These are phyloP conservation scores for Sordaria brevicollis DNA, from an alignment of 495 filamentous ascomycete genomes.

Conservation along the genomic window DNA sequence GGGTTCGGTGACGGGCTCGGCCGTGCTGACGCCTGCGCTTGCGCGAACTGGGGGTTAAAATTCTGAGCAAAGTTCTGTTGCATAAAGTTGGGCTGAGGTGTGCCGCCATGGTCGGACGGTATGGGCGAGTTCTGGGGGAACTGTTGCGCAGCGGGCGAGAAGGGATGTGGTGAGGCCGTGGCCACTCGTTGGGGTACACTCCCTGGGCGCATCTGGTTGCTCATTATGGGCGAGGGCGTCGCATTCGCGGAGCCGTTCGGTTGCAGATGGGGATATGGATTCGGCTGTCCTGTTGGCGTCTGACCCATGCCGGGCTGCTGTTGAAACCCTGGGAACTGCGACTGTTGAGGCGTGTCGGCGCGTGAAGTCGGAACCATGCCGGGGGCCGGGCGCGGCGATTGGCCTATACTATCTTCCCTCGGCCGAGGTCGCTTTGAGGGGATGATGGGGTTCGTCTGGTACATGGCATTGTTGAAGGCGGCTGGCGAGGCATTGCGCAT, in stretches of 20 bases:
- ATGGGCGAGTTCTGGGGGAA: constrained; percentile 73
- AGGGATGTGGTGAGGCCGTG: constrained; percentile 85
- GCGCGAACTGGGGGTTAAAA: constrained; percentile 47
- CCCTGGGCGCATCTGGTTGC: constrained; percentile 57
- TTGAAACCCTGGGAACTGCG: constrained; percentile 48
- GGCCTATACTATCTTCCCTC: constrained; percentile 68
- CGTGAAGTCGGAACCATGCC: constrained; percentile 70
- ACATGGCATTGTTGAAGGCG: constrained; percentile 57
- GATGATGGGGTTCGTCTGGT: constrained; percentile 70
- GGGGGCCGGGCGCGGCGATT: constrained; percentile 70
- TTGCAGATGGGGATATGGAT: constrained; percentile 73
- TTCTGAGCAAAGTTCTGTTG: constrained; percentile 46
- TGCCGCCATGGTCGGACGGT: constrained; percentile 66
- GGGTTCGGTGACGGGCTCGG: constrained; percentile 37
- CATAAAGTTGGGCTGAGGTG: constrained; percentile 63
- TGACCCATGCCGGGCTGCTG: constrained; percentile 42
- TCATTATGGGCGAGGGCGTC: constrained; percentile 77
- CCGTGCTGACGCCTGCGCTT: constrained; percentile 39
- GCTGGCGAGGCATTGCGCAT: constrained; percentile 72
- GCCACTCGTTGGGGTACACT: constrained; percentile 70
- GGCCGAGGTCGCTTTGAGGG: constrained; percentile 81
- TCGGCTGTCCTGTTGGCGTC: constrained; percentile 46
- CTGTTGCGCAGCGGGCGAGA: constrained; percentile 68
- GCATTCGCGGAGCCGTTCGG: constrained; percentile 71
- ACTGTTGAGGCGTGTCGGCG: constrained; percentile 84